Evolutionary conservation across 495 filamentous ascomycete genomes (phyloP), one percentile per base, ranked within the genome.

Genomic region (Rhypophila decipiens): DNA sequence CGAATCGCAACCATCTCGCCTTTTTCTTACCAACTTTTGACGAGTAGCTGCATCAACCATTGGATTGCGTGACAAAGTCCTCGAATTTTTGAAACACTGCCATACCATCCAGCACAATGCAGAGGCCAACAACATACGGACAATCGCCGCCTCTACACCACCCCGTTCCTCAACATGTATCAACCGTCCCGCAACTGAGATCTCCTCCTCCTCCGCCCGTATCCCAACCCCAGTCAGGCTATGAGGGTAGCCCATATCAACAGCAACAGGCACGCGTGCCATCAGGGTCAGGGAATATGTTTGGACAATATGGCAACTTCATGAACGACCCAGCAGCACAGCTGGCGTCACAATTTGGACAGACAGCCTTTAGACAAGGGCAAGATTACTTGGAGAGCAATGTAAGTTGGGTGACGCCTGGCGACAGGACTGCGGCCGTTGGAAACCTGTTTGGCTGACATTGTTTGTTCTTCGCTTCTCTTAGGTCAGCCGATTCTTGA

Each of bases 161-260:
- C 66, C 93, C 93, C 22, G 90, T 97, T 38, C 94, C 94, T 38
- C 94, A 97, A 61, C 94, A 97, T 77, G 90, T 97, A 46, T 96
- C 94, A 55, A 95, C 90, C 41, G 94, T 99, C 40, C 93, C 93
- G n/a, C 90, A 96, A 71, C 85, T 99, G 68, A 85, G 95, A 71
- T 97, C 93, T 44, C 93, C 93, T 29, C 93, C 93, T 24, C 93
- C 93, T 24, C 93, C 88, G 36, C 91, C 86, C 1, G 72, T 64
- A 15, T 66, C 86, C 27, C 88, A 89, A 64, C 82, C 85, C 38
- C 81, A 85, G 44, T 77, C 80, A 42, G 73, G 80, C 40, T 64
- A 62, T 35, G 87, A 94, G 75, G 88, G 86, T 44, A 91, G 87
- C 58, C 85, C 86, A 8, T 87, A 93, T 59, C 78, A 78, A 55